phyloP scores from a whole-genome alignment of 2,329 filamentous ascomycete species.

The Elsinoe necatrix region DNA sequence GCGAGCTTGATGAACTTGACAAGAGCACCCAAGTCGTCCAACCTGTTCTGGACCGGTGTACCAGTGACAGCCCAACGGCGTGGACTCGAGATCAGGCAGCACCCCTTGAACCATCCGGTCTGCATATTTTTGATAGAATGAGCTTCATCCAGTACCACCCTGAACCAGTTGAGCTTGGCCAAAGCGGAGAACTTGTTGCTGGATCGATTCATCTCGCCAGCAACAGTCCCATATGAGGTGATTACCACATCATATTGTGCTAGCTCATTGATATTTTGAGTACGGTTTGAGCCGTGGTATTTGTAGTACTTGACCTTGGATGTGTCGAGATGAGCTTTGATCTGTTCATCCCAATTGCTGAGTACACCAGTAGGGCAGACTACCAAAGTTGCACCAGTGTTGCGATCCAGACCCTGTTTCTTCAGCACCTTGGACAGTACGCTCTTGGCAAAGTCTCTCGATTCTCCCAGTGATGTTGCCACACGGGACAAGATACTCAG shows the following conservation, averaged over 20 bases:
- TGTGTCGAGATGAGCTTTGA: constrained; percentile 66
- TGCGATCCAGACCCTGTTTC: constrained; percentile 45
- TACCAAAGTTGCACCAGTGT: constrained; percentile 72
- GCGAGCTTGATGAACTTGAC: constrained; percentile 76
- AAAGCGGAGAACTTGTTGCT: constrained; percentile 51
- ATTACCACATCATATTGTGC: constrained; percentile 74
- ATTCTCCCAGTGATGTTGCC: constrained; percentile 54
- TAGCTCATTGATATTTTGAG: constrained; percentile 59
- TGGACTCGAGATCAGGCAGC: constrained; percentile 68
- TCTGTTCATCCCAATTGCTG: constrained; percentile 90
- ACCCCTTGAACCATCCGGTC: constrained; percentile 75
- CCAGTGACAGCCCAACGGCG: constrained; percentile 96
- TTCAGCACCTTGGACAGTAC: constrained; percentile 38
- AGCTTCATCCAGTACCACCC: constrained; percentile 87
- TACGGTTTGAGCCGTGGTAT: constrained; percentile 76
- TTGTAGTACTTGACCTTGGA: constrained; percentile 63
- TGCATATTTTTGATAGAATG: constrained; percentile 85
- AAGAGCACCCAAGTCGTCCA: constrained; percentile 81
- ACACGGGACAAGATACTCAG: constrained; percentile 77
- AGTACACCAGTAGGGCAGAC: constrained; percentile 86
- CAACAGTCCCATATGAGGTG: constrained; percentile 84
- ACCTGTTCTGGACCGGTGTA: constrained; percentile 86
- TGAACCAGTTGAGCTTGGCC: constrained; percentile 79
- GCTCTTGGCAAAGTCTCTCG: constrained; percentile 52
- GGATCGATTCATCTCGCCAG: constrained; percentile 51